phyloP scores from a whole-genome alignment of 768 basidiomycete species.

The Calocybe cyanea region DNA sequence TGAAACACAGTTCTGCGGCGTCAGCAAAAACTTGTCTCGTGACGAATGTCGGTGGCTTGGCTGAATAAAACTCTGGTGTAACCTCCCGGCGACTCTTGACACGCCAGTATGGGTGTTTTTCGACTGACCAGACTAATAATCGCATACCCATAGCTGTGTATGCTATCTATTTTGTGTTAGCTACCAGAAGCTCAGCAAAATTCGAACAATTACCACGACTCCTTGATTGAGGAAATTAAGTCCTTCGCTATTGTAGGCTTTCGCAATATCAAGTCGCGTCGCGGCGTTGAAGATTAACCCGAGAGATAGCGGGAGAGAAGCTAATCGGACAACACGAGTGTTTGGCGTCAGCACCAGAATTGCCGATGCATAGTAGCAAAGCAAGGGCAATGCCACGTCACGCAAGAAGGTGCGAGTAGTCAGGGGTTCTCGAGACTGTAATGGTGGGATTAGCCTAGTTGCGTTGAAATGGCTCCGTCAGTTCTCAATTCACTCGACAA shows the following conservation, averaged over 20 bases:
- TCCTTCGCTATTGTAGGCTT: constrained; percentile 26
- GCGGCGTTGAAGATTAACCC: constrained; percentile 39
- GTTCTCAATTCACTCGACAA: background rate
- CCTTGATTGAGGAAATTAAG: constrained; percentile 42
- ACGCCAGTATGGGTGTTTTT: constrained; percentile 29
- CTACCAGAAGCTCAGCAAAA: background rate
- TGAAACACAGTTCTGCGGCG: constrained; percentile 46
- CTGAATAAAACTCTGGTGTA: constrained; percentile 10
- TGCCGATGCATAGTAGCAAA: constrained; percentile 49
- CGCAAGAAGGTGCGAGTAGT: constrained; percentile 28
- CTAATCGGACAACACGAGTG: constrained; percentile 39
- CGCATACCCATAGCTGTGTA: constrained; percentile 34
- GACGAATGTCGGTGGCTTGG: constrained; percentile 7
- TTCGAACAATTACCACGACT: constrained; percentile 32
- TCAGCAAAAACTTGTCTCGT: constrained; percentile 27
- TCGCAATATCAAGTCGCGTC: constrained; percentile 41
- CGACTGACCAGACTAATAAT: constrained; percentile 37
- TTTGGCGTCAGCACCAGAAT: constrained; percentile 46
- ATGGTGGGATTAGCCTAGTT: constrained; percentile 25
- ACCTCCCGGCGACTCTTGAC: constrained; percentile 12
- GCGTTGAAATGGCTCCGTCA: background rate
- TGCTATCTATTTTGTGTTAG: constrained; percentile 27
- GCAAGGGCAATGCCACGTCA: constrained; percentile 36
- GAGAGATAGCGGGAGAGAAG: constrained; percentile 46
- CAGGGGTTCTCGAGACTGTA: constrained; percentile 31